Conservation (phyloP, 768 basidiomycete species). For the Calocybe gangraenosa region DNA sequence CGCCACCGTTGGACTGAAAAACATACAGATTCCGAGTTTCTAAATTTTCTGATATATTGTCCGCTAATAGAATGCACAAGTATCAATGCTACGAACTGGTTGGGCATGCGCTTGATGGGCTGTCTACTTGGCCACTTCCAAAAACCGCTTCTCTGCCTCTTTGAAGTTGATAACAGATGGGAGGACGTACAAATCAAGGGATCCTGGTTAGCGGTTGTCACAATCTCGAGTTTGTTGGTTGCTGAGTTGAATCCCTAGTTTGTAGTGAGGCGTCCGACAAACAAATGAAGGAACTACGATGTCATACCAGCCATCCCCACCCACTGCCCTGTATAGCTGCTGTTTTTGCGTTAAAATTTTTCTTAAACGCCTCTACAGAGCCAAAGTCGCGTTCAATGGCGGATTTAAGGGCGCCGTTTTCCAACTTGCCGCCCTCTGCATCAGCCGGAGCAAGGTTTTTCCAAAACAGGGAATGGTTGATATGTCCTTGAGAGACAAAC, state of each 20-base stretch:
- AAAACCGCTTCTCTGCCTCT: slow-evolving; percentile 69
- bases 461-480: slow-evolving; percentile 98
- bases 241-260: slow-evolving; percentile 62
- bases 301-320: slow-evolving; percentile 92
- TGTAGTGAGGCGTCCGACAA: not conserved
- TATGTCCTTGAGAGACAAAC: slow-evolving; percentile 56
- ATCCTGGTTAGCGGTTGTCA: slow-evolving; percentile 96
- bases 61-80: no score
- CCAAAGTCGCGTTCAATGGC: slow-evolving; percentile 83
- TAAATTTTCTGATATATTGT: no score
- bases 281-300: not conserved
- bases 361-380: slow-evolving; percentile 82
- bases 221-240: slow-evolving; percentile 78
- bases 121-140: slow-evolving; percentile 28
- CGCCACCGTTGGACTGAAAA: no score
- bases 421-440: slow-evolving; percentile 60
- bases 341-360: slow-evolving; percentile 79
- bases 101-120: no score
- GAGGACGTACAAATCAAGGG: slow-evolving; percentile 51
- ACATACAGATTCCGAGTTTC: no score
- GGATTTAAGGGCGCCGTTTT: slow-evolving; percentile 64
- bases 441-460: slow-evolving; percentile 83
- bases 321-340: slow-evolving; percentile 95
- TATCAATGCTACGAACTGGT: no score
- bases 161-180: slow-evolving; percentile 97